phyloP scores from a whole-genome alignment of 1,284 basidiomycete species.

The Mycena sp. region DNA sequence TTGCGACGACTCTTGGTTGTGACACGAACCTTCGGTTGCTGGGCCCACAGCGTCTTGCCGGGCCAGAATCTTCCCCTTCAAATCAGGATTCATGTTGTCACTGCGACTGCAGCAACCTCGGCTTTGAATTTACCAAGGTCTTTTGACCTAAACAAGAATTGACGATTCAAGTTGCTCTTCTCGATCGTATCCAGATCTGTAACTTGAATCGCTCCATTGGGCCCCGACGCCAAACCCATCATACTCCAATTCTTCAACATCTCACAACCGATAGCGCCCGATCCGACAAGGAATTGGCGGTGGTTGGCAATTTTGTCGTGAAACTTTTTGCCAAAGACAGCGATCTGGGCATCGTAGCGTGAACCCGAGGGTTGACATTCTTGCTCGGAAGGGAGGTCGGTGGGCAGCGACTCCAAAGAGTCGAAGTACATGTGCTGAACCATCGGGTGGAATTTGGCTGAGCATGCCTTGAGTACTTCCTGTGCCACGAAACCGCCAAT shows the following conservation, averaged over 20 bases:
- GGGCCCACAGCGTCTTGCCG: slow-evolving; percentile 96
- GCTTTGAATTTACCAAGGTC: slow-evolving; percentile 99
- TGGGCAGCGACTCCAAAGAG: slow-evolving; percentile 93
- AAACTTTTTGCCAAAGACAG: slow-evolving; percentile 94
- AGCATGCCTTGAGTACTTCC: slow-evolving; percentile 97
- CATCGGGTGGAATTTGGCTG: slow-evolving; percentile 98
- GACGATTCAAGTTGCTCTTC: slow-evolving; percentile 98
- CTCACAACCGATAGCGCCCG: slow-evolving; percentile 99
- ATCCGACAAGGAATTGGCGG: slow-evolving; percentile 96
- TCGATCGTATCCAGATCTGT: slow-evolving; percentile 99
- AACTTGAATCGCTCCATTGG: slow-evolving; percentile 88
- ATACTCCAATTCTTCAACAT: slow-evolving; percentile 99
- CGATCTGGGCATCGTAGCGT: slow-evolving; percentile 96
- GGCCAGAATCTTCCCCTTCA: slow-evolving; percentile 88
- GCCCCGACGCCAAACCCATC: slow-evolving; percentile 94
- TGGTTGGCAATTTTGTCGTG: slow-evolving; percentile 93
- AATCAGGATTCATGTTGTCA: slow-evolving; percentile 95
- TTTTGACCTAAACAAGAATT: slow-evolving; percentile 98
- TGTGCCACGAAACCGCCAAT: slow-evolving; percentile 98
- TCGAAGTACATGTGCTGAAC: slow-evolving; percentile 98
- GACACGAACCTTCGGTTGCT: slow-evolving; percentile 86
- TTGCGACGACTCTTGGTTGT: not conserved
- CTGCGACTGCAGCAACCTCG: slow-evolving; percentile 93
- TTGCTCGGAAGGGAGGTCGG: slow-evolving; percentile 78
- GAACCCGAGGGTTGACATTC: slow-evolving; percentile 88